phyloP scores from a whole-genome alignment of 202 grass and related monocot genomes.

The Zizania palustris region DNA sequence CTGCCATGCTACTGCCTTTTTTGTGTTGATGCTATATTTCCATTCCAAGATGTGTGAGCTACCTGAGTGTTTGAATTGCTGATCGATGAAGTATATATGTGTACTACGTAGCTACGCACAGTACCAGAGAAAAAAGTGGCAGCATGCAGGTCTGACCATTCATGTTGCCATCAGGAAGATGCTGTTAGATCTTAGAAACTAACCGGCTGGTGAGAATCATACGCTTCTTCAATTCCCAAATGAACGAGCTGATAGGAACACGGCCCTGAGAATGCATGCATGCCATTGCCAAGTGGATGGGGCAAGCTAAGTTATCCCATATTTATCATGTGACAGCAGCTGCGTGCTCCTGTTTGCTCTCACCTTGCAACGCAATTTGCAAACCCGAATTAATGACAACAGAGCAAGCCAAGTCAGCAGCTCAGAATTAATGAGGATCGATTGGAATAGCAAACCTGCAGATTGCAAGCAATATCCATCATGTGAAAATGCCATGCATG shows the following conservation, averaged over 20 bases:
- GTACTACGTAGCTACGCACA: too few species aligned
- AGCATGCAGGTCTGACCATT: not conserved
- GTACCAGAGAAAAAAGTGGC: conserved; percentile 26
- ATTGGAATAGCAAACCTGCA: not conserved
- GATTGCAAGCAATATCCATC: not conserved
- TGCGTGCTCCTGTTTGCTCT: not conserved
- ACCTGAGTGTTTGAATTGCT: not conserved
- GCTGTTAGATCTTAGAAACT: conserved; percentile 45
- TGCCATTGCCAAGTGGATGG: conserved; percentile 33
- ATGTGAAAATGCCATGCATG: not conserved
- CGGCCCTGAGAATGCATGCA: not conserved
- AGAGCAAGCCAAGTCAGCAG: not conserved
- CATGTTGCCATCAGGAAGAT: conserved; percentile 52
- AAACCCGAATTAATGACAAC: too few species aligned
- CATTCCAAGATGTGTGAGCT: not conserved
- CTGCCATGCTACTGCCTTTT: not conserved
- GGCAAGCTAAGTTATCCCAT: conserved; percentile 20
- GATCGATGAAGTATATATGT: too few species aligned
- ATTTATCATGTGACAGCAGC: conserved; percentile 42
- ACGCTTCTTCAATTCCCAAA: conserved; percentile 33
- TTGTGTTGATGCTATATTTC: not conserved
- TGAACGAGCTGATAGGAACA: conserved; percentile 4
- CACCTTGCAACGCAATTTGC: not conserved
- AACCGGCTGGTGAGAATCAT: conserved; percentile 29
- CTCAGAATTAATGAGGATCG: not conserved